Conservation (phyloP, 176 grass and related monocot species). For the Cenchrus americanus region DNA sequence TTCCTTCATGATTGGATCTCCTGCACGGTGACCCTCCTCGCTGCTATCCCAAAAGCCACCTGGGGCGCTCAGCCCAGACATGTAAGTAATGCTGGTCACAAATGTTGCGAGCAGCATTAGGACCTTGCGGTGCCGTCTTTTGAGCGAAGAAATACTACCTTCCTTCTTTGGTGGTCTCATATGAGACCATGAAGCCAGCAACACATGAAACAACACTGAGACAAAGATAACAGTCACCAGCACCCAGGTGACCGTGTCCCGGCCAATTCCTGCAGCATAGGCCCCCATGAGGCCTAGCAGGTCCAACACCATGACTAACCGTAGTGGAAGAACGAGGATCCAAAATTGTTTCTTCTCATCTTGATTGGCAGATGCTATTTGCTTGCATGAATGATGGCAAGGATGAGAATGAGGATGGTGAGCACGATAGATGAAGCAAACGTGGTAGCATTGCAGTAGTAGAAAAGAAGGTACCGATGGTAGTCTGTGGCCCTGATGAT, state of each 20-base stretch:
- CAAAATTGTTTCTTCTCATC: not conserved
- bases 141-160: not conserved
- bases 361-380: no score
- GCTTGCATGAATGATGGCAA: not conserved
- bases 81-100: slow-evolving; percentile 31
- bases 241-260: not conserved
- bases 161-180: not conserved
- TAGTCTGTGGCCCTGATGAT: slow-evolving; percentile 1
- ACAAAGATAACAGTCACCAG: not conserved
- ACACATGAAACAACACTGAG: not conserved
- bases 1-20: slow-evolving; percentile 1
- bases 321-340: not conserved
- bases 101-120: slow-evolving; percentile 29
- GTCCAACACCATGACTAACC: not conserved
- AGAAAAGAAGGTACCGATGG: slow-evolving; percentile 29
- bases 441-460: slow-evolving; percentile 32
- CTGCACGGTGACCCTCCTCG: not conserved
- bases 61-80: not conserved
- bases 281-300: not conserved
- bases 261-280: not conserved
- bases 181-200: not conserved
- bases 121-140: not conserved
- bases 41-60: slow-evolving; percentile 24
- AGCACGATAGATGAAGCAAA: not conserved
- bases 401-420: not conserved